Base-by-base conservation (phyloP, 345 rosid species). In the Pistacia vera region DNA sequence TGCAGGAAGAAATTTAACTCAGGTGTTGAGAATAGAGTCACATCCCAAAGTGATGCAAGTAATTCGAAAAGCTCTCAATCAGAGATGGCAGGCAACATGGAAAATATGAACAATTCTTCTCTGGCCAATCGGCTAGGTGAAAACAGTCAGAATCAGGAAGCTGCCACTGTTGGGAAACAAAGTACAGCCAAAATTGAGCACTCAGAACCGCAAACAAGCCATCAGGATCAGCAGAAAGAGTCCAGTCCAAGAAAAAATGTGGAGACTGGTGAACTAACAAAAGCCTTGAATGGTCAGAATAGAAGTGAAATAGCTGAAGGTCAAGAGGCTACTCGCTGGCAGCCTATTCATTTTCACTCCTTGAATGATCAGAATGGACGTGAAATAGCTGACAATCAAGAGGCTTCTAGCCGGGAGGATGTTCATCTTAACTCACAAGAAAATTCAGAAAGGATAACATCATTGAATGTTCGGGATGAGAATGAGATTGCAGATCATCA, bases 1-100 rank as follows among this genome's bases (percentile, higher is more conserved):
- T 86, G 63, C 80, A 92, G 95, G 82, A 90, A 76, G 77, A 90
- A 85, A 64, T 83, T 89, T 73, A 81, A 79, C 63, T 30, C 79
- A 36, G 81, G 77, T 14, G 25, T 62, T 72, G 84, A 83, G 44
- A 83, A 74, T n/a, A 80, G 69, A 14, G 33, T 54, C 55, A 59
- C 75, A 20, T 2, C 71, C 61, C 73, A 49, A 14, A 75, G 22
- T 62, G 84, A 46, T 14, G 63, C 60, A 20, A 65, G 73, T n/a
- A 61, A 69, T 54, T 38, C 71, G 30, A 79, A 54, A 82, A 58
- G 35, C 51, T 25, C 52, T 18, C 12, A 22, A 0, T 48, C 33
- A 38, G 76, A 61, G 64, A 68, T 13, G n/a, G 71, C 56, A 28
- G 81, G 68, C 36, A 70, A 30, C 41, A 48, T 18, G 18, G 18